Conservation (phyloP, 768 basidiomycete genomes). For the Epithele typhae region DNA sequence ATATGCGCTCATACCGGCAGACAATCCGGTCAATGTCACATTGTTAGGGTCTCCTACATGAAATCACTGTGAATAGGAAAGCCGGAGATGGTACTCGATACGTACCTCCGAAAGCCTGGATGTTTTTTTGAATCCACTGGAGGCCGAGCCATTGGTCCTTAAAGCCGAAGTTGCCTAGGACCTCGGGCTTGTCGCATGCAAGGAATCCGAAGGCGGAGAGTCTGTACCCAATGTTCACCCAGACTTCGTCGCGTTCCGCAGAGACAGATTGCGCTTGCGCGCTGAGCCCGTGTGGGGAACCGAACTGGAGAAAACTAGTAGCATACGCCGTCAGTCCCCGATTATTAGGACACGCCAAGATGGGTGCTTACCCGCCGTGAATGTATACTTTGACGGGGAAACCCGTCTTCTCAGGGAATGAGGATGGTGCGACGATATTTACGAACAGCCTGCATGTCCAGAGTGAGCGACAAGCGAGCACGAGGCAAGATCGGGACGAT, state of each 20-base stretch:
- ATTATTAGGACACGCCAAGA: no score
- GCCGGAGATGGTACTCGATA: no score
- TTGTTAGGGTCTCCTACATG: constrained; percentile 52
- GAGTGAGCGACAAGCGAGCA: neutral
- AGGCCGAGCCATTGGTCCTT: constrained; percentile 80
- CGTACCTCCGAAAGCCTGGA: constrained; percentile 63
- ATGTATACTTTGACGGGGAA: constrained; percentile 74
- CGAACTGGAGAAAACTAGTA: constrained; percentile 70
- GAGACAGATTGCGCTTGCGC: constrained; percentile 66
- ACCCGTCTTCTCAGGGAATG: constrained; percentile 34
- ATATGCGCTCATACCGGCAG: constrained; percentile 46
- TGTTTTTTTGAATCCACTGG: constrained; percentile 69
- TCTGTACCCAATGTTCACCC: constrained; percentile 76
- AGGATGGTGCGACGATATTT: constrained; percentile 61
- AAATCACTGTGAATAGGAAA: no score
- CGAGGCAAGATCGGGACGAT: constrained; percentile 11
- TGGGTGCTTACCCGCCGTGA: constrained; percentile 60
- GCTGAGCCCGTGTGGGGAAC: constrained; percentile 60
- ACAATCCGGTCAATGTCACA: constrained; percentile 64
- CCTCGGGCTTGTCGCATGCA: constrained; percentile 53
- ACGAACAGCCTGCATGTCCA: constrained; percentile 46
- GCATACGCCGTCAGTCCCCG: neutral
- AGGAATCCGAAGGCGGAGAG: constrained; percentile 76
- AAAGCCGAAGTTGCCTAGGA: constrained; percentile 78
- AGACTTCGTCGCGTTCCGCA: constrained; percentile 60